Conservation (phyloP, 208 protist genomes). For the Leishmania guyanensis region DNA sequence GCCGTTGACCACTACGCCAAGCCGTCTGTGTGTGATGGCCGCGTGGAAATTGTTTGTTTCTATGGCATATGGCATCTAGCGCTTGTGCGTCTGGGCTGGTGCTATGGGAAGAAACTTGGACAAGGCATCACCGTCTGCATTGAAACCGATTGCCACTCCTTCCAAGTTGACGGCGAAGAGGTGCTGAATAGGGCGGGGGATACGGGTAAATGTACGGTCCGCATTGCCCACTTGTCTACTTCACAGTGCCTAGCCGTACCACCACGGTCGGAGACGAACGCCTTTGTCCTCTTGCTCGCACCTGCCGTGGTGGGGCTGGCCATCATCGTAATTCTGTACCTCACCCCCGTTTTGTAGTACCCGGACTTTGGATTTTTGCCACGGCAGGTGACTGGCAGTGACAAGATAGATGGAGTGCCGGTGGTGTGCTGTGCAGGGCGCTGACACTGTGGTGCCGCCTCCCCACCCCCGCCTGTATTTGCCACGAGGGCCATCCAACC, state of each 20-base stretch:
- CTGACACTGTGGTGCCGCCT: neutral
- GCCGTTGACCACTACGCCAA: conserved; percentile 15
- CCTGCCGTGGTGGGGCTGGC: neutral
- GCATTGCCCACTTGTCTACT: conserved; percentile 10
- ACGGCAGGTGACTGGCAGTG: neutral
- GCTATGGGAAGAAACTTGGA: conserved; percentile 48
- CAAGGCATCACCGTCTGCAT: conserved; percentile 47
- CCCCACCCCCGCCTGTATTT: neutral
- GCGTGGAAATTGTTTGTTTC: conserved; percentile 49
- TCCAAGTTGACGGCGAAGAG: conserved; percentile 72
- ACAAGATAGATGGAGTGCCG: neutral
- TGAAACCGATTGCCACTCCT: conserved; percentile 21
- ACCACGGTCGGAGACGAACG: conserved; percentile 16
- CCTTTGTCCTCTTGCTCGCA: neutral
- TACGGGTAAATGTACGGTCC: neutral
- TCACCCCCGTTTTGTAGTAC: neutral
- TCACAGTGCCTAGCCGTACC: conserved; percentile 21
- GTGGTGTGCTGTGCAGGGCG: neutral
- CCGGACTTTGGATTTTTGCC: neutral
- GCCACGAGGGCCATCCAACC: neutral
- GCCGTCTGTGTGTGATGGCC: conserved; percentile 45
- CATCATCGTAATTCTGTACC: neutral
- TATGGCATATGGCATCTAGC: conserved; percentile 64
- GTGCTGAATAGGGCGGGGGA: conserved; percentile 1
- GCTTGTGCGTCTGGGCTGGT: conserved; percentile 44